These are phyloP conservation scores for Coprinopsis marcescibilis DNA, from an alignment of 768 basidiomycete species.

Conservation along the genomic window DNA sequence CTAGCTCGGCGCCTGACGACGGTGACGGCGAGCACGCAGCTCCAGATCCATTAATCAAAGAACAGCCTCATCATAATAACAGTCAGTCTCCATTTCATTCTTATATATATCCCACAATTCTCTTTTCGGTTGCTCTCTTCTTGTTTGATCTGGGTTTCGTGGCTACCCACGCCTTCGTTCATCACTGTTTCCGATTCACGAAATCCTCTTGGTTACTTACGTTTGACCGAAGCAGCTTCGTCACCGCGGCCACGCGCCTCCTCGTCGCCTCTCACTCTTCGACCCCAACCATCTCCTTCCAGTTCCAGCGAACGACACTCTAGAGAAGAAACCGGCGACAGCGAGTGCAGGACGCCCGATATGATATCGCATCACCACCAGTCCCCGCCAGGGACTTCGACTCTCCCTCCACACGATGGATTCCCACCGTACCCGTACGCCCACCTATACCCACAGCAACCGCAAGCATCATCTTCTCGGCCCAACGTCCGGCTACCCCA, in stretches of 20 bases:
- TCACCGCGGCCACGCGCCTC: background rate
- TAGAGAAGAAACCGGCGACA: background rate
- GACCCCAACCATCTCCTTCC: background rate
- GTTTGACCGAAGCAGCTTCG: background rate
- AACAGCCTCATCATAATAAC: no score
- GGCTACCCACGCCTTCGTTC: background rate
- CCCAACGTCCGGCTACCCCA: background rate
- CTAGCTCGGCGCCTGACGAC: no score
- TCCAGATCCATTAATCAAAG: no score
- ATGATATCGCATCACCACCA: slow-evolving; percentile 3
- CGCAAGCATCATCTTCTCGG: slow-evolving; percentile 3
- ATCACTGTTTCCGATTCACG: background rate
- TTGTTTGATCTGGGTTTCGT: background rate
- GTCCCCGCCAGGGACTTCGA: background rate
- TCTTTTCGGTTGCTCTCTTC: background rate
- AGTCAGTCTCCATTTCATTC: no score
- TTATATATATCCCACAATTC: no score
- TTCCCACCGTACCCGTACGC: slow-evolving; percentile 9
- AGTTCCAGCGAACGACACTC: no score
- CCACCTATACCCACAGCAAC: slow-evolving; percentile 5
- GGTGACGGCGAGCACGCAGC: no score
- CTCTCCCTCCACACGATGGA: background rate
- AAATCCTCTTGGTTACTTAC: slow-evolving; percentile 1
- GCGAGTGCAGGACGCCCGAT: background rate
- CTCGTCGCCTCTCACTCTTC: background rate